Evolutionary conservation across 2,329 filamentous ascomycete genomes (phyloP).

Genomic region (Aspergillus bombycis): DNA sequence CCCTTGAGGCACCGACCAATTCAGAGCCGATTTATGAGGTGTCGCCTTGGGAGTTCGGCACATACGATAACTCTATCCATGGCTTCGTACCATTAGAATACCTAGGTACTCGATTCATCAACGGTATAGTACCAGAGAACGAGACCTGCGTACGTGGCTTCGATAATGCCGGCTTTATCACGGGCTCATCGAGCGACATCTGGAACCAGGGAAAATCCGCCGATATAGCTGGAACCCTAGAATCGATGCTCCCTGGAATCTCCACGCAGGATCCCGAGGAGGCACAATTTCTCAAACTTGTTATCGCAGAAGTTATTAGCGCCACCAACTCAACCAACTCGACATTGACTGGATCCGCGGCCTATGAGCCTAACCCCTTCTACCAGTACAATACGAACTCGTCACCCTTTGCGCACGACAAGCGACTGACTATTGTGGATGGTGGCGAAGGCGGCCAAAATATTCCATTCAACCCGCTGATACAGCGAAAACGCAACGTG

Average conservation of each 20-base stretch:
- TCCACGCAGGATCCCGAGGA: no score
- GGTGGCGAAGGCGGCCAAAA: constrained; percentile 76
- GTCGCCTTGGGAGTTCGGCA: constrained; percentile 75
- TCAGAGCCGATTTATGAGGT: constrained; percentile 68
- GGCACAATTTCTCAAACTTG: no score
- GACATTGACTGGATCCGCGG: no score
- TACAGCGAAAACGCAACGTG: constrained; percentile 67
- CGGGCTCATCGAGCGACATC: constrained; percentile 79
- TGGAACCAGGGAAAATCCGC: constrained; percentile 64
- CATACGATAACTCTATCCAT: constrained; percentile 69
- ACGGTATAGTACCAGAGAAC: constrained; percentile 58
- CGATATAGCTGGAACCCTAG: no score
- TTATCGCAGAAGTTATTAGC: no score
- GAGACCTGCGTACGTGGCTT: constrained; percentile 73
- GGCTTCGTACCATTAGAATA: constrained; percentile 71
- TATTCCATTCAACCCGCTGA: constrained; percentile 72
- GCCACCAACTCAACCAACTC: no score
- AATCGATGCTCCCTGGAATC: no score
- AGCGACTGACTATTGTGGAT: constrained; percentile 58
- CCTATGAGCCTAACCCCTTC: no score
- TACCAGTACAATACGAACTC: no score
- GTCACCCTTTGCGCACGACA: no score
- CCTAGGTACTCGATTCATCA: constrained; percentile 70
- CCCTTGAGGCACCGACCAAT: constrained; percentile 28
- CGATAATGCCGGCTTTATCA: constrained; percentile 77